Base-by-base conservation (phyloP, 1,284 basidiomycete genomes). In the Meira nashicola region DNA sequence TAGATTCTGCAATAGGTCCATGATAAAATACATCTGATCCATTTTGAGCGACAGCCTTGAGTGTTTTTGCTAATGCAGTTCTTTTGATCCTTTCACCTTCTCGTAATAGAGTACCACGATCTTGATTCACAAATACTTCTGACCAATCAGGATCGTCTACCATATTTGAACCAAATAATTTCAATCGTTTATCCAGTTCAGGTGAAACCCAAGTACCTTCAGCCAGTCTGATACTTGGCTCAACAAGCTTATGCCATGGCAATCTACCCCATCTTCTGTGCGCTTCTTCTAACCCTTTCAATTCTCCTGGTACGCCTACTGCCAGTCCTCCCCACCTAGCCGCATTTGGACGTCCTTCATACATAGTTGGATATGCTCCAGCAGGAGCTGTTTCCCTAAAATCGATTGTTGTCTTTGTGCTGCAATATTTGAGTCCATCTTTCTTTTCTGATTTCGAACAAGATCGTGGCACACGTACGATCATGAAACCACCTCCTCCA, bases 401-500 rank as follows among this genome's bases (percentile, higher is more conserved):
- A 80, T 95, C 89, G 57, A 96, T 83, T 25, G 43, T 41, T 2
- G 14, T 44, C 21, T 43, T 47, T 33, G 19, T 23, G 12, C 40
- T 33, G 43, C 55, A 56, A 38, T 56, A 25, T 28, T 39, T 38
- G 1, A 40, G 17, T 9, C 23, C 23, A 33, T 21, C 37, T 28
- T 14, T 17, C 21, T 48, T 21, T 19, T 25, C 33, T 5, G 46
- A 33, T 11, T n/a, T n/a, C 21, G 25, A 33, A 38, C 47, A 46
- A 10, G 2, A 86, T 86, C 47, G 69, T 55, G 77, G 83, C 8
- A 92, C 81, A 19, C 90, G 86, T 46, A 96, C 83, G 37, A 87
- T 86, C 86, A 94, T 90, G 76, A 93, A 92, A 0, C 92, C 92
- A 28, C 91, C 92, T 1, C 92, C 92, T 19, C 90, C 91, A 52